Conservation (phyloP, 306 rosid species). For the Neltuma alba region DNA sequence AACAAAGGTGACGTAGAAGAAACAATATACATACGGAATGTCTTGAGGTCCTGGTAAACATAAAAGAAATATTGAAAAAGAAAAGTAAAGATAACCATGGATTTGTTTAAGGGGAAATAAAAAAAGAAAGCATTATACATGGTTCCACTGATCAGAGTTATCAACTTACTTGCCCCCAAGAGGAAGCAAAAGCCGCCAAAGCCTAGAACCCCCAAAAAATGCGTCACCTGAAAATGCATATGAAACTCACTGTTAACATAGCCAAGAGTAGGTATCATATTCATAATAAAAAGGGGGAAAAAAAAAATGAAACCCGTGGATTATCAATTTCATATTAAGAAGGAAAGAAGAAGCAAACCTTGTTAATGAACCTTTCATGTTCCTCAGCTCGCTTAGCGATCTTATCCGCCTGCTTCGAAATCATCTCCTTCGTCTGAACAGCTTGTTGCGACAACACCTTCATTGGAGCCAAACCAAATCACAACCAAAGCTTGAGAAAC, state of each 20-base stretch:
- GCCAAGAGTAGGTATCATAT: background rate
- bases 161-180: constrained; percentile 87
- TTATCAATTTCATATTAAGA: background rate
- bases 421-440: constrained; percentile 68
- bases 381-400: constrained; percentile 90
- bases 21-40: constrained; percentile 75
- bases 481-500: constrained; percentile 37
- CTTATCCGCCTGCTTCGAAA: constrained; percentile 79
- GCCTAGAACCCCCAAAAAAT: constrained; percentile 76
- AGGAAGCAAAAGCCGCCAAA: constrained; percentile 93
- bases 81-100: background rate
- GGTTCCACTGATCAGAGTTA: constrained; percentile 17
- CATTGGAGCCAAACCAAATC: constrained; percentile 55
- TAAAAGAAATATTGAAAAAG: background rate
- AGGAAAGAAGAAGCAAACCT: constrained; percentile 48
- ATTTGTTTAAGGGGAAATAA: background rate
- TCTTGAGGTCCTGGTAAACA: constrained; percentile 82
- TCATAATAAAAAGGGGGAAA: no score
- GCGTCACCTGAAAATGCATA: constrained; percentile 58
- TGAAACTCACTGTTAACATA: background rate
- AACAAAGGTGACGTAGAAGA: constrained; percentile 81
- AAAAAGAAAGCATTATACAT: constrained; percentile 16
- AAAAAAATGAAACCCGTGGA: background rate
- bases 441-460: constrained; percentile 72
- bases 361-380: constrained; percentile 80